Evolutionary conservation across 2,329 filamentous ascomycete species (phyloP), one percentile per base, ranked within the genome.

Genomic region (Phyllosticta capitalensis): DNA sequence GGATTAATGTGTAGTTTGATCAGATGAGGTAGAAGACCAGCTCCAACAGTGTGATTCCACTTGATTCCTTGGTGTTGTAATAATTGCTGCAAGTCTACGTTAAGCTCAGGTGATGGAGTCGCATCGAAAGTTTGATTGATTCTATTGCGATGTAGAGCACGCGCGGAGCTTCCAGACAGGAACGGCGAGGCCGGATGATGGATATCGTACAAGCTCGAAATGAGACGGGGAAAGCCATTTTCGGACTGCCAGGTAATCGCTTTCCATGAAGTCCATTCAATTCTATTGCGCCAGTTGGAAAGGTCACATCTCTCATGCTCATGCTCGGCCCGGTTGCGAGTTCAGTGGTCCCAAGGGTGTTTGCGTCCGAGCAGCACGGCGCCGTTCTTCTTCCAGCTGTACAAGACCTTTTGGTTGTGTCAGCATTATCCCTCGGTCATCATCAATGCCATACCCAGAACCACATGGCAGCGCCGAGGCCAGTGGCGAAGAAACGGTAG

Each of bases 331-430:
- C 19, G 22, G 17, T n/a, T 53, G 33, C 52, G 49, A 19, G 30
- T 26, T 61, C 60, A 96, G 78, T 96, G 91, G 67, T 96, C 92
- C 90, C 91, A 96, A 65, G 91, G 94, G 76, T 97, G 94, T 79
- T 91, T 96, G 88, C 85, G 90, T 73, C 94, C 94, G 68, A 99
- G 74, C 64, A 97, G 79, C 58, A 85, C 92, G 22, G 92, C 82
- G n/a, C 92, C 92, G 70, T 99, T 94, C 79, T 96, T 88, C 84
- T 92, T 95, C 69, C 91, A 90, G 69, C 94, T 85, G 79, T 96
- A 97, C 86, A 96, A 91, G 72, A 96, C 78, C 92, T 96, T 69
- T 33, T 22, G 10, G 49, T 53, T 19, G 52, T 21, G 58, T 60
- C 50, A 60, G 58, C 50, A 33, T 17, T 38, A 30, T 54, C 28